Evolutionary conservation across 164 flowering plant genomes (phyloP), one percentile per base, ranked within the genome.

Genomic region (Vitis rotundifolia): DNA sequence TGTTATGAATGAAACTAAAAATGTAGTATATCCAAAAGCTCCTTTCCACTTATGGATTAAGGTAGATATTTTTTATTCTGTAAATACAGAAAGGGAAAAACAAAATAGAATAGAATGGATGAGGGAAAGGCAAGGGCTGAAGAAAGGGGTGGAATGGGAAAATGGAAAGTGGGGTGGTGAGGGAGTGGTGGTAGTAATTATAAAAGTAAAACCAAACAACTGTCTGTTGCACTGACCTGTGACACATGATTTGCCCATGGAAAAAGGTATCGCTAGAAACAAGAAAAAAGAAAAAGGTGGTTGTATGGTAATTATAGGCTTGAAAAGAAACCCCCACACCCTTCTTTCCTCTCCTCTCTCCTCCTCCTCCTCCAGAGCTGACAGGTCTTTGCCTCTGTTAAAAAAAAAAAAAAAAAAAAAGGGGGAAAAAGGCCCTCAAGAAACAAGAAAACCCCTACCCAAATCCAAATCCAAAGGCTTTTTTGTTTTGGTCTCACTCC

Each of bases 161-260:
- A 7, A 53, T 26, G 15, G 18, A 13, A 3, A 28, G 48, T 6
- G 47, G 48, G 48, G 44, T 37, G 48, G 44, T 5, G 44, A 37
- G 7, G 44, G 44, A 37, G 44, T 37, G 59, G 53, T 53, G 76
- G 73, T 61, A 53, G 62, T 64, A 76, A 67, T 63, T 67, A 66
- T 22, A 51, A 75, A 72, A 71, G 77, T 14, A 59, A 44, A 63
- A 73, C 50, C 68, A 68, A 73, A 59, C 70, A 69, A 76, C 75
- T 78, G 78, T 76, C 68, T 19, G 70, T 70, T 59, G 59, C 62
- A 37, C 61, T 68, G 66, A 62, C 26, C 73, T 59, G 73, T 68
- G 78, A 70, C 79, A 73, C 77, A 76, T 81, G 81, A 81, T 78
- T 78, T 78, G 73, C 59, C 74, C 56, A 55, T 53, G 31, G 74